Conservation (phyloP, 768 basidiomycete species). For the Zangia roseola region DNA sequence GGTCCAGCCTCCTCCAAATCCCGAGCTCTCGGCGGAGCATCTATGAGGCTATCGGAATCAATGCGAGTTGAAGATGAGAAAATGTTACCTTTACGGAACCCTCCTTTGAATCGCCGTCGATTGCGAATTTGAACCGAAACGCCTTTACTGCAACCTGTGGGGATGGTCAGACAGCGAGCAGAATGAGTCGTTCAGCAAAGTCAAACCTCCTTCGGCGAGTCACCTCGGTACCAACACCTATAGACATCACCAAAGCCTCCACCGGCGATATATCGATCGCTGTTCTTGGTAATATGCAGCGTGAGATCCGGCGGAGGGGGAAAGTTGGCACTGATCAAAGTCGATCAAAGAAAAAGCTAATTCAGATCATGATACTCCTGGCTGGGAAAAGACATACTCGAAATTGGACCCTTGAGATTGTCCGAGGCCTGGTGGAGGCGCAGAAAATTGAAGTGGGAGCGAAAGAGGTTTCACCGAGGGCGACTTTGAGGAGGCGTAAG, state of each 20-base stretch:
- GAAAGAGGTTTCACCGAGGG: not conserved
- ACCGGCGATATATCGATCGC: not conserved
- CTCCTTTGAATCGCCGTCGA: not conserved
- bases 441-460: no score
- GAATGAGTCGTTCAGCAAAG: not conserved
- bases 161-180: not conserved
- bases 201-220: constrained; percentile 7
- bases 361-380: not conserved
- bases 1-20: constrained; percentile 28
- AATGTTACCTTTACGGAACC: not conserved
- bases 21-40: constrained; percentile 28
- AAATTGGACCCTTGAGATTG: not conserved
- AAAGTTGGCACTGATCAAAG: not conserved
- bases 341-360: not conserved
- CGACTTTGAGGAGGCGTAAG: no score
- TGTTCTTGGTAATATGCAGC: not conserved
- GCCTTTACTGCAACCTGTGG: constrained; percentile 26
- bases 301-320: constrained; percentile 11
- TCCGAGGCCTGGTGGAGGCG: no score
- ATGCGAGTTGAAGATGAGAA: no score
- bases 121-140: constrained; percentile 8
- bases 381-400: not conserved
- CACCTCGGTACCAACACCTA: constrained; percentile 1
- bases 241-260: constrained; percentile 18
- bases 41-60: not conserved